Base-by-base conservation (phyloP, 2,329 filamentous ascomycete species). In the Xylaria sp. region DNA sequence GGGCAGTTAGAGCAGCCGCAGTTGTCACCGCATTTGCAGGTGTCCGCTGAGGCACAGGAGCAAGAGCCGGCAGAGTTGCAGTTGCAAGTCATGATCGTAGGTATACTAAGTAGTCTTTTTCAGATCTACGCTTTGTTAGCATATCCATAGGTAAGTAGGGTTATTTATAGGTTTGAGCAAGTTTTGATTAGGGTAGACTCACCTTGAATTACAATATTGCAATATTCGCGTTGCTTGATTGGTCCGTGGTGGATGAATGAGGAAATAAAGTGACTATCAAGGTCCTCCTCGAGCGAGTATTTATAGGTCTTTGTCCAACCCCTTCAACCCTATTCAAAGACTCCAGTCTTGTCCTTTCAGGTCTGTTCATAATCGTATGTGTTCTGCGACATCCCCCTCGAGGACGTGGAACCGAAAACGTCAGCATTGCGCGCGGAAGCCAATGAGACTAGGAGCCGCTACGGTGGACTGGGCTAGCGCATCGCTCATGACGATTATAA, bases 1-100 rank as follows among this genome's bases (percentile, higher is more conserved):
- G 76, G 76, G 72, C 76, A 78, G 70, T 69, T 74, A 54, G 70
- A 52, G 74, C 76, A 78, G 41, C 71, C 73, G 71, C 76, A 78
- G 75, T 67, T 74, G 49, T 74, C 49, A 68, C 72, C 74, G 64
- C 76, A 78, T 49, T 72, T 69, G 68, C 76, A 78, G 41, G 69
- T 64, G 69, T 76, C 76, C 5, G 74, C 62, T 55, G 59, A 72
- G 49, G 75, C 73, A 60, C 76, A 78, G 62, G 59, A 62, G 66
- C 76, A 78, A 43, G 75, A 39, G 67, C 69, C 71, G 23, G 68
- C 64, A 68, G 74, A 76, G 71, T 75, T 76, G 71, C 76, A 78
- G 59, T 72, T 74, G 74, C 76, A 78, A 39, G 55, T 74, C 76
- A 78, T 78, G 61, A 59, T 39, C 10, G 18, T 18, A 49, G 20